These are phyloP conservation scores for Rhynchosporium graminicola DNA, from an alignment of 2,329 filamentous ascomycete species.

Conservation along the genomic window DNA sequence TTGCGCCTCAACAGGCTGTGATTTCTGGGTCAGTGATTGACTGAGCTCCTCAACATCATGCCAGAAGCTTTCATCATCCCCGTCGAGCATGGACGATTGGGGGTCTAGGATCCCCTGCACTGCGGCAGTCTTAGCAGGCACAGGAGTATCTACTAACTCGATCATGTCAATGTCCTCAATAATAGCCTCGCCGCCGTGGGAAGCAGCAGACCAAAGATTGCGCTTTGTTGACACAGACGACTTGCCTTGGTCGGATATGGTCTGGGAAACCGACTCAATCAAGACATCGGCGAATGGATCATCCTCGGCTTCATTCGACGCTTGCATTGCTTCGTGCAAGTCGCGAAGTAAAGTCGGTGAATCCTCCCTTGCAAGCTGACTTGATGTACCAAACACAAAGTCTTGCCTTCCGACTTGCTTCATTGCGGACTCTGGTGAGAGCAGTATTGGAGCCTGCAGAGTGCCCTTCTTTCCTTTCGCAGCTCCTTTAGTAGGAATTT, in stretches of 20 bases:
- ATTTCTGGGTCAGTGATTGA: conserved; percentile 3
- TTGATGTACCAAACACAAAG: conserved; percentile 83
- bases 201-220: conserved; percentile 70
- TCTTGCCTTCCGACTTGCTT: conserved; percentile 68
- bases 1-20: not conserved
- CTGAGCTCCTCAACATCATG: conserved; percentile 32
- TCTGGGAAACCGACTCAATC: conserved; percentile 31
- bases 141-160: conserved; percentile 51
- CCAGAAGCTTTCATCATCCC: conserved; percentile 30
- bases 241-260: conserved; percentile 15
- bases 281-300: conserved; percentile 43
- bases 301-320: conserved; percentile 52
- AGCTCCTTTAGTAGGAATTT: conserved; percentile 34
- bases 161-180: conserved; percentile 58
- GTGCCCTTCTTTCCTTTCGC: conserved; percentile 44
- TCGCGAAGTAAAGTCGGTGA: conserved; percentile 66
- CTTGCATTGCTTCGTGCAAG: conserved; percentile 60
- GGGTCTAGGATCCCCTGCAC: not conserved
- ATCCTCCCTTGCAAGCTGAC: conserved; percentile 74
- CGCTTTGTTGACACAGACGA: conserved; percentile 24
- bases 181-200: conserved; percentile 65
- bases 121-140: conserved; percentile 20
- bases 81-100: not conserved
- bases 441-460: conserved; percentile 51
- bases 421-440: conserved; percentile 69